These are phyloP conservation scores for Nannizzia gypsea DNA, from an alignment of 2,329 filamentous ascomycete genomes.

Conservation along the genomic window DNA sequence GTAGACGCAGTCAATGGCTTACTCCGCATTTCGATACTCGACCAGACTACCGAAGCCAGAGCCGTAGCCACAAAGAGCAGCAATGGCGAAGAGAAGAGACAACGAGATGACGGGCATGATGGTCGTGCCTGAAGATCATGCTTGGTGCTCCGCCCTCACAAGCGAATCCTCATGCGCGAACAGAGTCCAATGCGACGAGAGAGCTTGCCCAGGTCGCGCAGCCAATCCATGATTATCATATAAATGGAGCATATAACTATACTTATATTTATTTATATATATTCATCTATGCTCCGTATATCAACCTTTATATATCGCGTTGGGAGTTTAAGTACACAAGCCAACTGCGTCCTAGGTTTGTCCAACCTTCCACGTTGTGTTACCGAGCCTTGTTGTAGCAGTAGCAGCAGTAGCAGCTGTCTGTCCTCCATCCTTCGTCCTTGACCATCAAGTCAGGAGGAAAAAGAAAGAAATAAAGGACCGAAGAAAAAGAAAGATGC, in stretches of 20 bases:
- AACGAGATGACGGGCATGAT: background rate
- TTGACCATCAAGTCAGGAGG: background rate
- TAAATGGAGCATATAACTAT: background rate
- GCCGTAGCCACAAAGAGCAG: background rate
- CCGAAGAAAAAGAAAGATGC: background rate
- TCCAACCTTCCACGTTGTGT: background rate
- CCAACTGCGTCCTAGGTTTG: background rate
- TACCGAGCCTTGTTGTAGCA: background rate
- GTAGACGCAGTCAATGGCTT: background rate
- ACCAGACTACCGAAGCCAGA: constrained; percentile 2
- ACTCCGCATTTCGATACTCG: background rate
- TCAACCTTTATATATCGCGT: background rate
- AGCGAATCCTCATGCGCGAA: background rate
- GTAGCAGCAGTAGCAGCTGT: too few relatives aligned
- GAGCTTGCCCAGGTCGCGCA: too few relatives aligned
- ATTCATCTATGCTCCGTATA: background rate
- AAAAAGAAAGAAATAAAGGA: background rate
- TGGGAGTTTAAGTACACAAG: background rate
- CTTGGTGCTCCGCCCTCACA: background rate
- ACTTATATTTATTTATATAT: background rate
- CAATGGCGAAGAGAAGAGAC: background rate
- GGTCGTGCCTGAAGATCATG: background rate
- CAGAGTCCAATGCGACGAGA: too few relatives aligned
- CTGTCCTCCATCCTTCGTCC: background rate
- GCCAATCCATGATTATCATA: background rate